Percentiles rank a stretch among this genome's conserved stretches.
These are phyloP conservation scores for Stereum hirsutum DNA, from an alignment of 1,284 basidiomycete genomes.

Conservation along the genomic window DNA sequence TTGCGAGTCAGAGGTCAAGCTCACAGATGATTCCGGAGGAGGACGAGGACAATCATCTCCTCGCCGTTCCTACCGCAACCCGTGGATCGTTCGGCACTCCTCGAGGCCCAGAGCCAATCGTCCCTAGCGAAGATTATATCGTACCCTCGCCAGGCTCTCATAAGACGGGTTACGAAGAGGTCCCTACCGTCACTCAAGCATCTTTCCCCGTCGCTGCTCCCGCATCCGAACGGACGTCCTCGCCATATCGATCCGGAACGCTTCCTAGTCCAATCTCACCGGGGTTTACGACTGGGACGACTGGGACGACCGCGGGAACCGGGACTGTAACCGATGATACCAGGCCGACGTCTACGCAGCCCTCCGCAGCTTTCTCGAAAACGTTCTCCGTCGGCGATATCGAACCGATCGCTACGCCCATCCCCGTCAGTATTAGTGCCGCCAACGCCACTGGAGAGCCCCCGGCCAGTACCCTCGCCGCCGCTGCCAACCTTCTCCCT, in stretches of 20 bases:
- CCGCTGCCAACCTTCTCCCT: conserved; percentile 8
- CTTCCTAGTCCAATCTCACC: conserved; percentile 9
- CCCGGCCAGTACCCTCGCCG: no score
- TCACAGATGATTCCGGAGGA: no score
- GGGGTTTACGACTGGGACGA: no score
- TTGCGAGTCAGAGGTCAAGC: no score
- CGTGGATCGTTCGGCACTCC: neutral
- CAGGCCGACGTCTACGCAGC: conserved; percentile 4
- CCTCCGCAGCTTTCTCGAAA: neutral
- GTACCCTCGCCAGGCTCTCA: conserved; percentile 24
- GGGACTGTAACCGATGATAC: neutral
- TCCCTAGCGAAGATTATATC: conserved; percentile 23
- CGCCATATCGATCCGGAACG: conserved; percentile 2
- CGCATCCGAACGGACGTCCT: neutral
- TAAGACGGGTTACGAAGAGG: conserved; percentile 20
- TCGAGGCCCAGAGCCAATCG: conserved; percentile 10
- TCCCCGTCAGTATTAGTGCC: conserved; percentile 6
- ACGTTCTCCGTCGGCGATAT: neutral
- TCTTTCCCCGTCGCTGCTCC: conserved; percentile 24
- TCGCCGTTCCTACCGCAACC: no score
- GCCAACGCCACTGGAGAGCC: neutral
- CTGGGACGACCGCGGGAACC: neutral
- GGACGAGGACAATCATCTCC: conserved; percentile 7
- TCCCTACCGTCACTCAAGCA: conserved; percentile 33
- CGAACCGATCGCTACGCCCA: neutral